Percentiles rank a stretch among this genome's conserved stretches.
Conservation (phyloP, 2,329 filamentous ascomycete species). For the Curvularia sp. region DNA sequence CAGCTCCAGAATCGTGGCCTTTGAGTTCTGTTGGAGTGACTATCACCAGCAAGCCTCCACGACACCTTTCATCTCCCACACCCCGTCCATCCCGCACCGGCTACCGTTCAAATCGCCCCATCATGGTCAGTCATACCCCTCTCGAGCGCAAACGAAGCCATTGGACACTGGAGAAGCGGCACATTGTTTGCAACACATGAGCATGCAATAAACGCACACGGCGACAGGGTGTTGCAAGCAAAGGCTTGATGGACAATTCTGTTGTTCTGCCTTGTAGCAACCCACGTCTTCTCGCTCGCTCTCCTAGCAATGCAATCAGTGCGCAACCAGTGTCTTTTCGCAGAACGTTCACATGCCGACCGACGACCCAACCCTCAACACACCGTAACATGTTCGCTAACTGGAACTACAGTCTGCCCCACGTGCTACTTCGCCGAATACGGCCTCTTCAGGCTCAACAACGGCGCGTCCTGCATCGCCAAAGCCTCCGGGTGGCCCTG, state of each 20-base stretch:
- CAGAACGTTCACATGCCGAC: background rate
- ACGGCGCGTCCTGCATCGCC: slow-evolving; percentile 83
- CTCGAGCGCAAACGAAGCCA: slow-evolving; percentile 3
- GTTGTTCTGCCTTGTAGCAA: background rate
- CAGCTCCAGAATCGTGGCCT: slow-evolving; percentile 48
- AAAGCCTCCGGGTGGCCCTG: slow-evolving; percentile 88
- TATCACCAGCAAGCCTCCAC: slow-evolving; percentile 26
- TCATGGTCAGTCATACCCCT: slow-evolving; percentile 29
- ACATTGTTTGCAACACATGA: slow-evolving; percentile 8
- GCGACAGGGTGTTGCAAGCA: background rate
- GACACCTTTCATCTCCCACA: slow-evolving; percentile 15
- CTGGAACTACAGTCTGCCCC: slow-evolving; percentile 26
- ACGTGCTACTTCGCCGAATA: slow-evolving; percentile 50
- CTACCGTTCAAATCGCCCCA: slow-evolving; percentile 14
- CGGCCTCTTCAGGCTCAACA: slow-evolving; percentile 67
- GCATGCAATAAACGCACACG: slow-evolving; percentile 15
- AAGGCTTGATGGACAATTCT: background rate
- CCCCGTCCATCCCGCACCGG: slow-evolving; percentile 10
- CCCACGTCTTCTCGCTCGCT: background rate
- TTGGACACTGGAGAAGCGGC: slow-evolving; percentile 9
- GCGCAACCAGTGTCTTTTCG: background rate
- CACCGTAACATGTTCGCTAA: slow-evolving; percentile 10
- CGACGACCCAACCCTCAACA: background rate
- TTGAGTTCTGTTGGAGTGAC: slow-evolving; percentile 26
- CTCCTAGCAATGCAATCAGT: background rate